These are phyloP conservation scores for Solanum pinnatisectum DNA, from an alignment of 257 asterid species.

Conservation along the genomic window DNA sequence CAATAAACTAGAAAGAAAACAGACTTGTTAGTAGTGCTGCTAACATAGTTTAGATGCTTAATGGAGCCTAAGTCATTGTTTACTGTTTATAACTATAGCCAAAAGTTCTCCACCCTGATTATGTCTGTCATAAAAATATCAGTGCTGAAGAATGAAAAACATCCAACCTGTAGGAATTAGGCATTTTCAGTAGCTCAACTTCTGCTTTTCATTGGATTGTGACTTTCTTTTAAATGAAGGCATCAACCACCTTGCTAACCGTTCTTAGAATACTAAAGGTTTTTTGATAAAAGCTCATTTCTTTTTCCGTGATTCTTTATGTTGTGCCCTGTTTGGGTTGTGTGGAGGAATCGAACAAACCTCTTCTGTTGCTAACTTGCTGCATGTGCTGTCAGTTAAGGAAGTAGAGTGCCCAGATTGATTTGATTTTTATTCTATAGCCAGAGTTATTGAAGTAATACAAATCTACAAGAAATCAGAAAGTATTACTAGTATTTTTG, in stretches of 20 bases:
- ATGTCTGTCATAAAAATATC: neutral
- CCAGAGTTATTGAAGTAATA: neutral
- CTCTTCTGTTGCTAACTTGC: neutral
- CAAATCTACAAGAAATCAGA: neutral
- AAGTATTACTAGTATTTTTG: neutral
- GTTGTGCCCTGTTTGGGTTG: neutral
- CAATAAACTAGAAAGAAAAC: neutral
- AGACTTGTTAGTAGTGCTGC: neutral
- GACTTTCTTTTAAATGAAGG: neutral
- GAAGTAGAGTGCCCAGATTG: neutral
- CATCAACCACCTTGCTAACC: neutral
- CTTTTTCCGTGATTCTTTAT: neutral
- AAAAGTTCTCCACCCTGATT: neutral
- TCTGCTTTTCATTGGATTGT: neutral
- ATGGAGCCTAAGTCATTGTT: neutral
- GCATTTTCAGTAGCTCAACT: neutral
- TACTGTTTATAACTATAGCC: neutral
- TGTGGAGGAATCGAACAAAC: neutral
- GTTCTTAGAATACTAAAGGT: neutral
- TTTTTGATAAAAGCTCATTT: neutral
- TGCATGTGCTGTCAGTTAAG: neutral
- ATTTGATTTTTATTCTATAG: neutral
- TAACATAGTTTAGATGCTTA: neutral
- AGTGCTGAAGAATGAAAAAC: neutral
- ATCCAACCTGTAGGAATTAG: neutral